Evolutionary conservation across 768 basidiomycete genomes (phyloP).

Genomic region (Boletellus ananas): DNA sequence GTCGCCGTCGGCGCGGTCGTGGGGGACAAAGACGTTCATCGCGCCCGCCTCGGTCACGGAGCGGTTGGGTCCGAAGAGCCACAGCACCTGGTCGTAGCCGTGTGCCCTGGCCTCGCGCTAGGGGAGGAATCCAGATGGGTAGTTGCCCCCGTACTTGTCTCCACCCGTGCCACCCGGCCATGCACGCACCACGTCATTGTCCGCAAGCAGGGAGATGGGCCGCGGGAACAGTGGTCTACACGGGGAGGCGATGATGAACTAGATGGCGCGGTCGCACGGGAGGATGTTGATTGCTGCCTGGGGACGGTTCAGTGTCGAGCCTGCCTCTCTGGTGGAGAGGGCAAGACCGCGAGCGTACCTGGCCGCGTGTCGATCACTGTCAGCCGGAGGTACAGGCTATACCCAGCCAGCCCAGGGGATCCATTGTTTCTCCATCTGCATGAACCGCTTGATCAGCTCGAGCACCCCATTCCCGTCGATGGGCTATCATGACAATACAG

Average conservation of each 20-base stretch:
- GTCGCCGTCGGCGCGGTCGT: constrained; percentile 52
- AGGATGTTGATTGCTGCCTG: constrained; percentile 55
- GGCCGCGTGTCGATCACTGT: constrained; percentile 55
- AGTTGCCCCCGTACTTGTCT: constrained; percentile 64
- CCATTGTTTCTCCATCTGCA: constrained; percentile 74
- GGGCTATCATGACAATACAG: constrained; percentile 19
- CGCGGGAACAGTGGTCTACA: constrained; percentile 50
- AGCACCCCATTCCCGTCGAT: constrained; percentile 47
- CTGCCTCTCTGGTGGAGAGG: too few relatives aligned
- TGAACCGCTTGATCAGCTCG: constrained; percentile 60
- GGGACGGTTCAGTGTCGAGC: not conserved
- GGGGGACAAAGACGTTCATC: constrained; percentile 79
- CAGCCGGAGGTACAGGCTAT: constrained; percentile 85
- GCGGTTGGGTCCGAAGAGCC: constrained; percentile 66
- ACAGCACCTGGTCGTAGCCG: constrained; percentile 77
- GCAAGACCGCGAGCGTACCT: too few relatives aligned
- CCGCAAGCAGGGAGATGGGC: constrained; percentile 55
- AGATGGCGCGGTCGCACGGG: constrained; percentile 74
- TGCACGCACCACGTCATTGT: constrained; percentile 73
- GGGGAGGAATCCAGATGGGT: constrained; percentile 57
- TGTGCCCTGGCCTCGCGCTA: constrained; percentile 60
- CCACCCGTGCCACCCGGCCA: constrained; percentile 75
- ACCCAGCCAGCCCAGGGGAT: constrained; percentile 69
- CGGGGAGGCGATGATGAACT: constrained; percentile 81
- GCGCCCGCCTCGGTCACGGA: constrained; percentile 58